Evolutionary conservation across 2,329 filamentous ascomycete species (phyloP).

Genomic region (Fusarium begoniae): DNA sequence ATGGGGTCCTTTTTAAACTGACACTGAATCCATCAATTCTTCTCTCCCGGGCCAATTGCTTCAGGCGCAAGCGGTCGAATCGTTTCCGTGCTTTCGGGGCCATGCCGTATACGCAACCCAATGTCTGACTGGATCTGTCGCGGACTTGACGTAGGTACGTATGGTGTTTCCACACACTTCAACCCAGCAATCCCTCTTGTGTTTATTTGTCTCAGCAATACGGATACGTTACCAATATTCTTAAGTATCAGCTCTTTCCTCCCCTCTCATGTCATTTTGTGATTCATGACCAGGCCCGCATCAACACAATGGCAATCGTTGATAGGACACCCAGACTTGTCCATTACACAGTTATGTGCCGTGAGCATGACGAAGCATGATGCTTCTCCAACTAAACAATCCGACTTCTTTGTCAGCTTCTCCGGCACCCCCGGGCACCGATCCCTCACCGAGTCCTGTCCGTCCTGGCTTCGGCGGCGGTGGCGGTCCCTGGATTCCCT

Average conservation of each 20-base stretch:
- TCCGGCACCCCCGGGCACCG: conserved; percentile 37
- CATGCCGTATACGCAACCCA: conserved; percentile 12
- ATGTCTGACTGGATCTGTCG: conserved; percentile 24
- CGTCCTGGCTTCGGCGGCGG: conserved; percentile 30
- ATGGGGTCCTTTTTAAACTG: conserved; percentile 5
- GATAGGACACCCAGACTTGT: conserved; percentile 1
- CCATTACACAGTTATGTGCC: conserved; percentile 7
- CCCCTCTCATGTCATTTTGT: background rate
- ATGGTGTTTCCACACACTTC: conserved; percentile 31
- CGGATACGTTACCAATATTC: conserved; percentile 9
- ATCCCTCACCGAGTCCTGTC: conserved; percentile 38
- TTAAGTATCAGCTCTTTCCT: conserved; percentile 19
- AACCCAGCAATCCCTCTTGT: background rate
- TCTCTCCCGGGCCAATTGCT: conserved; percentile 10
- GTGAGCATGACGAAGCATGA: conserved; percentile 38
- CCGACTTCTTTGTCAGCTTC: conserved; percentile 31
- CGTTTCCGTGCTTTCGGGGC: conserved; percentile 24
- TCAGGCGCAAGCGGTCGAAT: conserved; percentile 25
- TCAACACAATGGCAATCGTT: background rate
- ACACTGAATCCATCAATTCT: conserved; percentile 2
- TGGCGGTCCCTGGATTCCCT: conserved; percentile 30
- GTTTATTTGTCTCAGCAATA: conserved; percentile 14
- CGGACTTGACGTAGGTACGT: conserved; percentile 22
- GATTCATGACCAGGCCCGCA: conserved; percentile 5
- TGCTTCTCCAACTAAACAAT: conserved; percentile 30